A percentile compares a stretch with the other conserved stretches of the same genome.
phyloP scores from a whole-genome alignment of 345 rosid species.

The Eucalyptus pumila region DNA sequence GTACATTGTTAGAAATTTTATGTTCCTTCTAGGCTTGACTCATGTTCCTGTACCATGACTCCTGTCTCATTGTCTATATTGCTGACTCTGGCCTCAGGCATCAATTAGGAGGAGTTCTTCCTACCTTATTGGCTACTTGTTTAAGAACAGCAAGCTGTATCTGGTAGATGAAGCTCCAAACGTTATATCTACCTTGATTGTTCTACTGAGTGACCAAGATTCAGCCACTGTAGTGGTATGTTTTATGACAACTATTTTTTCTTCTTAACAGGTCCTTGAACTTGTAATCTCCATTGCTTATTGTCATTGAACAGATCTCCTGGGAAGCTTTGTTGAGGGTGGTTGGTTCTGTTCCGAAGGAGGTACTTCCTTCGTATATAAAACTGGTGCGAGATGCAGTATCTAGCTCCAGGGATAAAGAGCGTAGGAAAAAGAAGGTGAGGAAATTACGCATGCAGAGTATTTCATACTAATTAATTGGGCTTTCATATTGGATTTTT shows the following conservation, averaged over 20 bases:
- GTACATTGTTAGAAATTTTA: conserved; percentile 9
- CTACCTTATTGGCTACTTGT: conserved; percentile 83
- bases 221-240: conserved; percentile 71
- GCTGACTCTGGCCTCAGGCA: conserved; percentile 36
- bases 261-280: background rate
- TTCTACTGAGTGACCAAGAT: conserved; percentile 86
- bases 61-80: background rate
- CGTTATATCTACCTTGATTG: conserved; percentile 78
- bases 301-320: conserved; percentile 39
- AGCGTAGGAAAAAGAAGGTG: conserved; percentile 86
- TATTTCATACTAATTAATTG: background rate
- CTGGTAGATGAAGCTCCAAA: conserved; percentile 95
- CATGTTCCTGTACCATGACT: background rate
- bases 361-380: conserved; percentile 77
- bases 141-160: conserved; percentile 83
- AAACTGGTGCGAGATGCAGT: conserved; percentile 92
- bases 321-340: conserved; percentile 96
- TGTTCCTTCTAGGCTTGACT: background rate
- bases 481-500: background rate
- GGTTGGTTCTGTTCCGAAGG: conserved; percentile 87
- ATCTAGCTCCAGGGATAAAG: conserved; percentile 90
- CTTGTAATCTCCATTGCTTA: conserved; percentile 2
- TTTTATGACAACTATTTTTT: background rate
- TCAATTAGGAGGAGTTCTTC: conserved; percentile 82
- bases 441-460: background rate